These are phyloP conservation scores for Apophysomyces variabilis DNA, from an alignment of 371 early-diverging fungal species.

Conservation along the genomic window DNA sequence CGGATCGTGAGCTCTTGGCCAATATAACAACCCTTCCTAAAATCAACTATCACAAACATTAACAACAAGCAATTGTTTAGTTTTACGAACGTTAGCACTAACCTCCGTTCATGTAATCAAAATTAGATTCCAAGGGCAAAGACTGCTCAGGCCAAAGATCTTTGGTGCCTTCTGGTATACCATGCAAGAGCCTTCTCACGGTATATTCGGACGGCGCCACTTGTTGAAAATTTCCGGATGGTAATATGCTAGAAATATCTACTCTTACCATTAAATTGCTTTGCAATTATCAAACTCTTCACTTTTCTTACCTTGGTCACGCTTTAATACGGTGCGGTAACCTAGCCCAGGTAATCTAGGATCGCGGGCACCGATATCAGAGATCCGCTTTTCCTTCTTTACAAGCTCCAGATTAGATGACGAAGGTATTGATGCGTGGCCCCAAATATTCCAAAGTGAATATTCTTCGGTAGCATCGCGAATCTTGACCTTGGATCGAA, in stretches of 20 bases:
- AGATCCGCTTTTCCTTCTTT: constrained; percentile 42
- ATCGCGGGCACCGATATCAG: constrained; percentile 64
- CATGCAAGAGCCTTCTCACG: constrained; percentile 78
- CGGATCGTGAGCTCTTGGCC: constrained; percentile 98
- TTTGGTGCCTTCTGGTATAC: constrained; percentile 88
- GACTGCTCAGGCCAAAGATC: constrained; percentile 77
- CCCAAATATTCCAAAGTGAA: constrained; percentile 67
- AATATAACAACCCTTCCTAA: constrained; percentile 96
- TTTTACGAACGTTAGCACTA: constrained; percentile 1
- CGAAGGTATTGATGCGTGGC: constrained; percentile 33
- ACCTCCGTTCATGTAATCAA: constrained; percentile 93
- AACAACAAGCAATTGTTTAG: neutral
- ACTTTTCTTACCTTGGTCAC: constrained; percentile 22
- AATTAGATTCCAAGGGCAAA: constrained; percentile 90
- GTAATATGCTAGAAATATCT: constrained; percentile 32
- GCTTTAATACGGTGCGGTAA: constrained; percentile 53
- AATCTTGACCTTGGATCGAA: constrained; percentile 79
- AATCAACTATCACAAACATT: constrained; percentile 71
- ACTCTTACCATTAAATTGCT: neutral
- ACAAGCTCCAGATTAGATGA: constrained; percentile 33
- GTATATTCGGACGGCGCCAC: constrained; percentile 66
- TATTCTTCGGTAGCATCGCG: constrained; percentile 67
- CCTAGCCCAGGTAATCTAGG: constrained; percentile 64
- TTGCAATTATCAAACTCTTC: neutral
- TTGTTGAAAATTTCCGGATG: constrained; percentile 43